phyloP scores from a whole-genome alignment of 164 flowering plant genomes.

The Malania oleifera region DNA sequence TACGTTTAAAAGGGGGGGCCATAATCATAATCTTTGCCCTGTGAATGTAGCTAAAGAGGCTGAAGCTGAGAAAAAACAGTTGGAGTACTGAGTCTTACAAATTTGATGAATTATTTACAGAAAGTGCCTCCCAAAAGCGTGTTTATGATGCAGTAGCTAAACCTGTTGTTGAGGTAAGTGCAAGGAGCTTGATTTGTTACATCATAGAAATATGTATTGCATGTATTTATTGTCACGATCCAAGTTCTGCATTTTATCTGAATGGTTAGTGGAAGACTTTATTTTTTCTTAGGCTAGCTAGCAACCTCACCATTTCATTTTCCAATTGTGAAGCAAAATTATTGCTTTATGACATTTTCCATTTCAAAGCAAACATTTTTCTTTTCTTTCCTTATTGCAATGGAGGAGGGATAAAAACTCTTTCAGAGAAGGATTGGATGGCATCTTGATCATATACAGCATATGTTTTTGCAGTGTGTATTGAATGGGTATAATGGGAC shows the following conservation, averaged over 20 bases:
- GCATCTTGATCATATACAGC: neutral
- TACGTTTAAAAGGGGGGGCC: too few species aligned
- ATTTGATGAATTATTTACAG: slow-evolving; percentile 89
- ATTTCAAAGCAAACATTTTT: slow-evolving; percentile 5
- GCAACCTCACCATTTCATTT: neutral
- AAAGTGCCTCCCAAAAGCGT: slow-evolving; percentile 84
- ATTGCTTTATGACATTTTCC: neutral
- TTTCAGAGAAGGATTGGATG: neutral
- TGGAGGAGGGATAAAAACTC: neutral
- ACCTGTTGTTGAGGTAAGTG: slow-evolving; percentile 84
- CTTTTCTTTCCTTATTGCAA: neutral
- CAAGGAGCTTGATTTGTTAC: neutral
- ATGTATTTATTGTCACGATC: neutral
- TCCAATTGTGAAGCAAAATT: neutral
- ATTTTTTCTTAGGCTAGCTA: neutral
- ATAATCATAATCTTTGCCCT: too few species aligned
- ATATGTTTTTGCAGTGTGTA: slow-evolving; percentile 73
- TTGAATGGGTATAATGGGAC: slow-evolving; percentile 93
- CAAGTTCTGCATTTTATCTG: neutral
- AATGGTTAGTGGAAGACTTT: neutral
- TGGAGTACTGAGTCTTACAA: slow-evolving; percentile 83
- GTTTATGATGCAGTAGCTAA: slow-evolving; percentile 89
- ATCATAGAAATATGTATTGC: neutral
- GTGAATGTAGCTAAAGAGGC: slow-evolving; percentile 65
- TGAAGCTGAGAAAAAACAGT: slow-evolving; percentile 74